Evolutionary conservation across 148 eudicot genomes (phyloP), one percentile per base, ranked within the genome.

Genomic region (Spergularia marina): DNA sequence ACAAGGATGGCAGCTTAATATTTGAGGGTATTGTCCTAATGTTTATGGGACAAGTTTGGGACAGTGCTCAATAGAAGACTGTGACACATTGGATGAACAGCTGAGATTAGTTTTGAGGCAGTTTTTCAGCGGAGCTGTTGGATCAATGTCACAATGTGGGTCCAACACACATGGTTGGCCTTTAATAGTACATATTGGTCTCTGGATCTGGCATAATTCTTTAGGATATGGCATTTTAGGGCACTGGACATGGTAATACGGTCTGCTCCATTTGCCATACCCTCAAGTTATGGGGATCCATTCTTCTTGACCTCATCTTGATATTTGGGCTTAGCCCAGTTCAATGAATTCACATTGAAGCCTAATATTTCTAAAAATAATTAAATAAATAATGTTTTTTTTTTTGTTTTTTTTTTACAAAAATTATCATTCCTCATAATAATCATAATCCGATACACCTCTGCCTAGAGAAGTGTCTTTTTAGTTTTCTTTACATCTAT

Each of bases 31-130:
- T 60, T 81, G 83, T 81, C 83, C 69, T 68, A 76, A 72, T 72
- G 74, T 77, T 76, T 60, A 56, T 20, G 77, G 83, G 83, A 81
- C 83, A 81, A 34, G 10, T 61, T 81, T 76, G 64, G 67, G 80
- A 77, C 65, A 76, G 17, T 67, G 1, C 18, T 41, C 20, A 25
- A 39, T 57, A 25, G 73, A 53, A 71, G 53, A 76, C 6, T 71
- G 73, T 51, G 68, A 66, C 57, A 39, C 9, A 34, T 18, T 1
- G 23, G 13, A 72, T 52, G 20, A 52, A 41, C 47, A 77, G 76
- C 51, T 30, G 6, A 41, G 83, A 81, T 81, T 53, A 15, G 60
- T 12, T 70, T 52, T 51, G 49, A 64, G 41, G 39, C 59, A 12
- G 4, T 39, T 10, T 10, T 12, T 36, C 3, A 68, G 13, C 39